These are phyloP conservation scores for Coprinellus aureogranulatus DNA, from an alignment of 768 basidiomycete genomes.

Conservation along the genomic window DNA sequence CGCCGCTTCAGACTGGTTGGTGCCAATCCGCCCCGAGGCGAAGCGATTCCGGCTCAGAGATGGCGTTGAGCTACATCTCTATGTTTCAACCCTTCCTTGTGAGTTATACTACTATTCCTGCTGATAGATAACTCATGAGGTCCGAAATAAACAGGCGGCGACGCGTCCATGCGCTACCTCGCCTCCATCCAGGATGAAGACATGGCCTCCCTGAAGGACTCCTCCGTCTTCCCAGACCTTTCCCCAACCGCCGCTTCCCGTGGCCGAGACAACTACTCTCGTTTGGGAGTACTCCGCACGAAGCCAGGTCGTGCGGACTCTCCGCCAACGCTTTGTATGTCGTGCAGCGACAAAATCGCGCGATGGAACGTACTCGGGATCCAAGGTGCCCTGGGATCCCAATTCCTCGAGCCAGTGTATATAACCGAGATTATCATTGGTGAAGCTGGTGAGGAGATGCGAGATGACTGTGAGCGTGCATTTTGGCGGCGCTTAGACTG, in stretches of 20 bases:
- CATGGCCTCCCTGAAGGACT: conserved; percentile 69
- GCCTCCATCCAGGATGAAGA: conserved; percentile 70
- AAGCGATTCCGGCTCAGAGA: conserved; percentile 46
- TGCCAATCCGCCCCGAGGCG: background rate
- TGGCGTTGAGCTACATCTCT: conserved; percentile 59
- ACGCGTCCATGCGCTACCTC: conserved; percentile 80
- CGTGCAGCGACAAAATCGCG: conserved; percentile 94
- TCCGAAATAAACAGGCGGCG: conserved; percentile 60
- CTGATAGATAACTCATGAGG: background rate
- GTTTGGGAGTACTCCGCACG: conserved; percentile 78
- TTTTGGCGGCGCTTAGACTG: conserved; percentile 39
- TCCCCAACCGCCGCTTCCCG: conserved; percentile 48
- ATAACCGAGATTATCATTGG: conserved; percentile 58
- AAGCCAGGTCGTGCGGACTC: conserved; percentile 94
- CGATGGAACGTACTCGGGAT: conserved; percentile 81
- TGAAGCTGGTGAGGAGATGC: conserved; percentile 37
- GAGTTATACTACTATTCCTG: conserved; percentile 16
- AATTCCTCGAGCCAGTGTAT: conserved; percentile 60
- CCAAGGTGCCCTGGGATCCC: conserved; percentile 75
- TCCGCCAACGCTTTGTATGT: conserved; percentile 78
- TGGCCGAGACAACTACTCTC: conserved; percentile 77
- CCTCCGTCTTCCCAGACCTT: conserved; percentile 32
- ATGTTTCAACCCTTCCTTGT: conserved; percentile 65
- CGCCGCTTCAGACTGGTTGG: conserved; percentile 34
- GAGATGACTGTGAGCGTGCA: conserved; percentile 66